These are phyloP conservation scores for Claviceps citrina DNA, from an alignment of 2,329 filamentous ascomycete species.

Conservation along the genomic window DNA sequence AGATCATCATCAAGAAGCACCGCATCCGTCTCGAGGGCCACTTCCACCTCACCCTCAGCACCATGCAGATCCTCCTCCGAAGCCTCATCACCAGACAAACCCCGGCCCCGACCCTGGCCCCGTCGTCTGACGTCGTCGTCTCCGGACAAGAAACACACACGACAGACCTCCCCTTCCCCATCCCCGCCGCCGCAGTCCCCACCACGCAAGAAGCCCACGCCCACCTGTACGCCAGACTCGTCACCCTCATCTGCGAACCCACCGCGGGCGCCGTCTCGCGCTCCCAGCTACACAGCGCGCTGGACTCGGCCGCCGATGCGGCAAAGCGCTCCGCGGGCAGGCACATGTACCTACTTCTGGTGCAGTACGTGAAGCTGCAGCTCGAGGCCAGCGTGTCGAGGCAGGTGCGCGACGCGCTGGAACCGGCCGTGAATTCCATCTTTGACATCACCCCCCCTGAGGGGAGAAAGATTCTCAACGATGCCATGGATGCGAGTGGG, in stretches of 20 bases:
- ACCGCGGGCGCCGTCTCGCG: conserved; percentile 39
- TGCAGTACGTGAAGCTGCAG: conserved; percentile 45
- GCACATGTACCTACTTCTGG: conserved; percentile 45
- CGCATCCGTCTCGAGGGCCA: conserved; percentile 46
- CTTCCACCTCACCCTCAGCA: conserved; percentile 40
- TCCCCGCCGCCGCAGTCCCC: background rate
- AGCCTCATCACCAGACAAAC: conserved; percentile 31
- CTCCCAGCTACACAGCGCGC: conserved; percentile 25
- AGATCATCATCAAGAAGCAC: conserved; percentile 42
- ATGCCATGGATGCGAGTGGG: conserved; percentile 43
- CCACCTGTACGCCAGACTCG: conserved; percentile 35
- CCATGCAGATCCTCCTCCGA: conserved; percentile 40
- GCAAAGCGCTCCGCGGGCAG: conserved; percentile 46
- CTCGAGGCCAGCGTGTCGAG: conserved; percentile 38
- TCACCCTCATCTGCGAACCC: conserved; percentile 45
- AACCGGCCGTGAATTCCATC: conserved; percentile 42
- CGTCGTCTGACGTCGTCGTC: no score
- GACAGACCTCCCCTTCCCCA: no score
- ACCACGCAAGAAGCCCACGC: conserved; percentile 29
- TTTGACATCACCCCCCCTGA: conserved; percentile 42
- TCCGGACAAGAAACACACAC: conserved; percentile 5
- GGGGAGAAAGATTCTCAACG: conserved; percentile 40
- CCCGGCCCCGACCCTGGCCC: no score
- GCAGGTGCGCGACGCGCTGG: conserved; percentile 37
- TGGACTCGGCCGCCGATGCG: conserved; percentile 45